phyloP scores from a whole-genome alignment of 768 basidiomycete species.

The Brasilioporus rufonigricans region DNA sequence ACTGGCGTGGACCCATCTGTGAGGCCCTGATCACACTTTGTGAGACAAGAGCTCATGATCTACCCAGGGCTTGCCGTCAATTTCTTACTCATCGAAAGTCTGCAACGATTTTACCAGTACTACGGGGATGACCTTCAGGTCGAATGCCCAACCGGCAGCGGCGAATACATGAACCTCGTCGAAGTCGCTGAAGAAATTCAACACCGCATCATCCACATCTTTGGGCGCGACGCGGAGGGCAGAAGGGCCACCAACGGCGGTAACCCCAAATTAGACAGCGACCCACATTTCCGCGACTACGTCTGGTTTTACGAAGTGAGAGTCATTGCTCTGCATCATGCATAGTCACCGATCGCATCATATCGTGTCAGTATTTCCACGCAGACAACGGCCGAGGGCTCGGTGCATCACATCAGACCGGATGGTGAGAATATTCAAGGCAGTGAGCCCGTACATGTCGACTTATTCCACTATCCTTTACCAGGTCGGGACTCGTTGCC shows the following conservation, averaged over 20 bases:
- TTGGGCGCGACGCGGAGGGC: conserved; percentile 87
- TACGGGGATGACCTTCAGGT: conserved; percentile 92
- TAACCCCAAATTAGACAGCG: conserved; percentile 79
- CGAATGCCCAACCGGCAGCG: conserved; percentile 95
- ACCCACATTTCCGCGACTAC: conserved; percentile 96
- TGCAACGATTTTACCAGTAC: conserved; percentile 97
- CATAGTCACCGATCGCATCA: not conserved
- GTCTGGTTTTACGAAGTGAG: conserved; percentile 92
- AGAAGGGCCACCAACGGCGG: conserved; percentile 91
- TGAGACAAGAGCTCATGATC: not conserved
- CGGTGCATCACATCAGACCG: conserved; percentile 97
- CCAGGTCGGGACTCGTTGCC: conserved; percentile 84
- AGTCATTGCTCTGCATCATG: not conserved
- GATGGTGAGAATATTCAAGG: conserved; percentile 59
- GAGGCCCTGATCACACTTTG: conserved; percentile 20
- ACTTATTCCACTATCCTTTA: not conserved
- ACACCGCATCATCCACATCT: conserved; percentile 98
- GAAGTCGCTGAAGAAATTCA: conserved; percentile 97
- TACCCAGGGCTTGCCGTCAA: conserved; percentile 88
- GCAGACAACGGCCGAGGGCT: conserved; percentile 90
- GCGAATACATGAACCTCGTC: conserved; percentile 96
- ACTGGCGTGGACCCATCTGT: conserved; percentile 94
- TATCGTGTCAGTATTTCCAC: conserved; percentile 76
- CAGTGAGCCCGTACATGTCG: not conserved
- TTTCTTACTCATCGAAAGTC: conserved; percentile 91